A percentile compares a stretch with the other conserved stretches of the same genome.
phyloP scores from a whole-genome alignment of 345 rosid genomes.

The Noccaea caerulescens region DNA sequence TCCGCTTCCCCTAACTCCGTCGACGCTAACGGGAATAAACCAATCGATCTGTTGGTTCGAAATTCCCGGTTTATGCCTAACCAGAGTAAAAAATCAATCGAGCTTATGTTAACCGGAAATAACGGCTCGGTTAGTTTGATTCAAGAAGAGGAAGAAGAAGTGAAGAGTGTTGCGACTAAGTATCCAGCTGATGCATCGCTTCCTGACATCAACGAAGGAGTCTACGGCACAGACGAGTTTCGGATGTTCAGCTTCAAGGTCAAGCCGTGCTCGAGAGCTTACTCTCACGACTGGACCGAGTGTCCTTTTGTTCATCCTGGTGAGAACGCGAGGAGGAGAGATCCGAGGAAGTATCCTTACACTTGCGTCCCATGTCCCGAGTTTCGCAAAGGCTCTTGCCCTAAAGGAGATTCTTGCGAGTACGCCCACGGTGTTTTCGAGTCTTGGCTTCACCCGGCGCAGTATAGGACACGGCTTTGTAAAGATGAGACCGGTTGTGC shows the following conservation, averaged over 20 bases:
- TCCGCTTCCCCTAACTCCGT: slow-evolving; percentile 58
- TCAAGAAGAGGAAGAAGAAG: slow-evolving; percentile 54
- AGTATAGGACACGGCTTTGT: slow-evolving; percentile 92
- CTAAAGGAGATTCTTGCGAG: slow-evolving; percentile 87
- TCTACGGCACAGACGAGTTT: slow-evolving; percentile 87
- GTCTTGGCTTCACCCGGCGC: slow-evolving; percentile 98
- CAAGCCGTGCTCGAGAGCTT: slow-evolving; percentile 97
- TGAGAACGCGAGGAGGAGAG: slow-evolving; percentile 98
- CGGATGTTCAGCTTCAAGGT: slow-evolving; percentile 94
- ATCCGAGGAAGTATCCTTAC: slow-evolving; percentile 90
- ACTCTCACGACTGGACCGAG: slow-evolving; percentile 98
- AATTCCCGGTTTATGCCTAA: slow-evolving; percentile 45
- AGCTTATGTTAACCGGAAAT: slow-evolving; percentile 68
- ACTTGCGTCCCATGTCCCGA: slow-evolving; percentile 98
- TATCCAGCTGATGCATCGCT: slow-evolving; percentile 81
- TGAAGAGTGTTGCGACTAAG: slow-evolving; percentile 48
- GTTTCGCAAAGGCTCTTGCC: slow-evolving; percentile 93
- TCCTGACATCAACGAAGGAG: slow-evolving; percentile 92
- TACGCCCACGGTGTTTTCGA: slow-evolving; percentile 98
- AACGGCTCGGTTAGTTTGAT: slow-evolving; percentile 41
- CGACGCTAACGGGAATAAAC: slow-evolving; percentile 75
- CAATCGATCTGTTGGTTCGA: slow-evolving; percentile 57
- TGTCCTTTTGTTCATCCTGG: slow-evolving; percentile 99
- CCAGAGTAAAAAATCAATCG: slow-evolving; percentile 61
- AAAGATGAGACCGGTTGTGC: slow-evolving; percentile 91